Conservation (phyloP, 1,139 yeast species). For the Yamadazyma friedrichii region DNA sequence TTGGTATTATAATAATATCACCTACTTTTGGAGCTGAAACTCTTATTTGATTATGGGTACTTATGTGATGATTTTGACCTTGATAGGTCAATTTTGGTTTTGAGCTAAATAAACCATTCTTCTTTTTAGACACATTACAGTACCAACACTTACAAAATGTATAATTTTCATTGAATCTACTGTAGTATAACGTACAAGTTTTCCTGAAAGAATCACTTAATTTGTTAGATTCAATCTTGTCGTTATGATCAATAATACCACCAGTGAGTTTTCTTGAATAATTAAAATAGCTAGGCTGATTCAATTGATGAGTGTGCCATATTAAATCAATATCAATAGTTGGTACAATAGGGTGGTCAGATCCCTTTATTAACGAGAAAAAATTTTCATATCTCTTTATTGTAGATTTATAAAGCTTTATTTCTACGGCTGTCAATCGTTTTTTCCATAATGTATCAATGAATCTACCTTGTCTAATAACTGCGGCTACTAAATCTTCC, state of each 20-base stretch:
- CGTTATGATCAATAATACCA: constrained; percentile 19
- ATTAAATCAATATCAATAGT: constrained; percentile 39
- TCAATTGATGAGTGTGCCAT: constrained; percentile 42
- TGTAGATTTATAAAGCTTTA: too few relatives aligned
- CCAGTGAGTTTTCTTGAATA: constrained; percentile 16
- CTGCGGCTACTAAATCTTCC: constrained; percentile 29
- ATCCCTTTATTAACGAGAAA: constrained; percentile 15
- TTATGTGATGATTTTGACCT: too few relatives aligned
- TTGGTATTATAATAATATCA: too few relatives aligned
- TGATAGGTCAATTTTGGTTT: too few relatives aligned
- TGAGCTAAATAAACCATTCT: too few relatives aligned
- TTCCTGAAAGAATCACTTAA: constrained; percentile 13
- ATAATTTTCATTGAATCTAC: constrained; percentile 14
- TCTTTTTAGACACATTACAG: too few relatives aligned
- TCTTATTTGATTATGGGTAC: too few relatives aligned
- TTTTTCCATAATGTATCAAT: constrained; percentile 26
- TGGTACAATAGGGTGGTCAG: constrained; percentile 27
- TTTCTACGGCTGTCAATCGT: constrained; percentile 18
- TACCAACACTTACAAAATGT: constrained; percentile 12
- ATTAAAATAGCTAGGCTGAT: constrained; percentile 21
- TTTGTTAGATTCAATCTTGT: constrained; percentile 16
- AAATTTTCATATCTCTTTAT: constrained; percentile 26
- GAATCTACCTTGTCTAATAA: constrained; percentile 32
- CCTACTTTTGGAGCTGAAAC: too few relatives aligned
- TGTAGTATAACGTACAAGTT: constrained; percentile 16